These are phyloP conservation scores for Aspergillus coremiiformis DNA, from an alignment of 495 filamentous ascomycete species.

Conservation along the genomic window DNA sequence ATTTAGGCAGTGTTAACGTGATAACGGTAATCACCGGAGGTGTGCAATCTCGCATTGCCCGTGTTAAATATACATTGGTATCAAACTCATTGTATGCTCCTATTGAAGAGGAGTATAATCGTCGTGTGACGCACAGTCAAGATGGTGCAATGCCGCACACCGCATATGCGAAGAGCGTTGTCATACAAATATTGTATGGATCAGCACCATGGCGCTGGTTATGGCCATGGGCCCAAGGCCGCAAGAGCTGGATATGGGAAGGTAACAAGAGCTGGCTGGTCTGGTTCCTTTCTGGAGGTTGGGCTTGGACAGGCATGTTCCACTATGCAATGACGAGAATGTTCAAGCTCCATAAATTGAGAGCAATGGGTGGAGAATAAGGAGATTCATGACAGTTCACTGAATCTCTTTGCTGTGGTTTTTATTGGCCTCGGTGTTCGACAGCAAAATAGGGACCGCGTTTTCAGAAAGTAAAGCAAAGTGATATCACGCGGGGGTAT, in stretches of 20 bases:
- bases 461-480: too few relatives aligned
- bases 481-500: too few relatives aligned
- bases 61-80: slow-evolving; percentile 41
- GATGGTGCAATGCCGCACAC: slow-evolving; percentile 44
- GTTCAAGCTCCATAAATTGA: slow-evolving; percentile 40
- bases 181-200: slow-evolving; percentile 45
- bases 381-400: not conserved
- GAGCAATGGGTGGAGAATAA: slow-evolving; percentile 15
- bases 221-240: slow-evolving; percentile 38
- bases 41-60: slow-evolving; percentile 51
- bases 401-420: not conserved
- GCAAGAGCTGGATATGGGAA: slow-evolving; percentile 48
- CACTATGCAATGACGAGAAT: slow-evolving; percentile 36
- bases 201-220: slow-evolving; percentile 40
- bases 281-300: slow-evolving; percentile 37
- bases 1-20: slow-evolving; percentile 37
- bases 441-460: too few relatives aligned
- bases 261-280: slow-evolving; percentile 44
- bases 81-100: slow-evolving; percentile 46
- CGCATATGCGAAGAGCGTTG: slow-evolving; percentile 51
- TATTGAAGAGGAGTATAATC: slow-evolving; percentile 44
- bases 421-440: too few relatives aligned
- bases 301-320: slow-evolving; percentile 37
- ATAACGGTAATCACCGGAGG: slow-evolving; percentile 55
- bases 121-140: slow-evolving; percentile 50